Evolutionary conservation across 352 stramenopile genomes (phyloP), one percentile per base, ranked within the genome.

Genomic region (Globisporangium orthogonon): DNA sequence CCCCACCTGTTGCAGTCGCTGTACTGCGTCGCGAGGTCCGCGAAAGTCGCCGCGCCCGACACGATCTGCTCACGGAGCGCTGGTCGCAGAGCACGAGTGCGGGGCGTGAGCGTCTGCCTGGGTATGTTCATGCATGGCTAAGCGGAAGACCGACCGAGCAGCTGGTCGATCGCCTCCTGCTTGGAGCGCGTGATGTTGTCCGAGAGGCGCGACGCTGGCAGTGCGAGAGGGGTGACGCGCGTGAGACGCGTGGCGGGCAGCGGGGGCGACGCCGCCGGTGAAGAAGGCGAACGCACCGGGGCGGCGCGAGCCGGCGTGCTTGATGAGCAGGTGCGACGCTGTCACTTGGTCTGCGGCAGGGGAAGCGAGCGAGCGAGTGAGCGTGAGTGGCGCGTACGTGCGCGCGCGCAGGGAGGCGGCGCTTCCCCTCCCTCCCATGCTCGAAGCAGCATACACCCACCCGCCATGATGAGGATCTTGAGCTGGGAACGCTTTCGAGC

Each of bases 301-400:
- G 45, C 80, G 80, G 54, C 92, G 83, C 55, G 89, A 97, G 49
- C 87, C 88, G 44, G 83, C 90, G 78, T 98, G 93, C 80, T 98
- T 98, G 67, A 98, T 95, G 10, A 98, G 87, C 66, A 98, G 72
- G 70, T 98, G 95, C 61, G 80, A 88, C 35, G 84, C 86, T 55
- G 73, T 71, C 23, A 94, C 80, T 87, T 92, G 80, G 9, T 87
- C 80, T 85, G 56, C 11, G 30, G 23, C 13, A 35, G 23, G 28
- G 33, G 18, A 7, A 50, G 0, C 17, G 2, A 31, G 30, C 30
- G 29, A 23, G 23, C 23, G 23, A 23, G 23, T 23, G 23, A 23
- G 23, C 23, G 23, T 23, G 23, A 23, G 23, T 23, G 23, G 23
- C 23, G 23, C 23, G 23, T 23, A 23, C 23, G 23, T 23, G 23